phyloP scores from a whole-genome alignment of 1,284 basidiomycete genomes.

The Mycena citricolor region DNA sequence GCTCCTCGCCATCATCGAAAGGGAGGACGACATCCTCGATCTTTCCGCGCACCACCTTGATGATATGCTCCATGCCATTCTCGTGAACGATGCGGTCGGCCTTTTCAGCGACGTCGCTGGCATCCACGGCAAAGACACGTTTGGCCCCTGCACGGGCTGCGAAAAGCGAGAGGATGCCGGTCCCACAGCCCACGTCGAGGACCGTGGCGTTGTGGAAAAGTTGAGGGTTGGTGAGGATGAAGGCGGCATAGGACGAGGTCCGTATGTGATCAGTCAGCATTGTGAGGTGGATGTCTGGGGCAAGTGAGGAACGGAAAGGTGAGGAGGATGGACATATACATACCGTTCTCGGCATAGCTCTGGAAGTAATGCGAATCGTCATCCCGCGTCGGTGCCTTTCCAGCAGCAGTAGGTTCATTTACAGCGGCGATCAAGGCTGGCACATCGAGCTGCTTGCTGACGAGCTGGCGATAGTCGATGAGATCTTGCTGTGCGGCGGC shows the following conservation, averaged over 20 bases:
- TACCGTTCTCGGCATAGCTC: slow-evolving; percentile 90
- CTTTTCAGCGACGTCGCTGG: slow-evolving; percentile 82
- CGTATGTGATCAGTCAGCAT: slow-evolving; percentile 90
- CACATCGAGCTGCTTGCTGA: slow-evolving; percentile 51
- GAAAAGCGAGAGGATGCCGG: slow-evolving; percentile 91
- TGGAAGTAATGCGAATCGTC: slow-evolving; percentile 96
- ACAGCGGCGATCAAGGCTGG: slow-evolving; percentile 43
- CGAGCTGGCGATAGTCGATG: slow-evolving; percentile 56
- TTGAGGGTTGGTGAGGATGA: slow-evolving; percentile 83
- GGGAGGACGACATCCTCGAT: slow-evolving; percentile 22
- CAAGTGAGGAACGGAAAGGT: background rate
- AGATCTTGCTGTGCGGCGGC: slow-evolving; percentile 53
- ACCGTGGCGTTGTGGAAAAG: slow-evolving; percentile 87
- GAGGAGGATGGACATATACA: slow-evolving; percentile 22
- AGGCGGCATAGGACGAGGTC: slow-evolving; percentile 90
- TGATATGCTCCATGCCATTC: slow-evolving; percentile 76
- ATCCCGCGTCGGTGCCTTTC: slow-evolving; percentile 47
- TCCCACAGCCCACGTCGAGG: slow-evolving; percentile 94
- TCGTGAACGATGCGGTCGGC: slow-evolving; percentile 79
- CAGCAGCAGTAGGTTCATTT: slow-evolving; percentile 37
- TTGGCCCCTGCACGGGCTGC: slow-evolving; percentile 91
- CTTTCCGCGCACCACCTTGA: slow-evolving; percentile 55
- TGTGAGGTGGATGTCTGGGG: slow-evolving; percentile 70
- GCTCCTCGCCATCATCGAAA: slow-evolving; percentile 53
- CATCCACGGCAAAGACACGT: slow-evolving; percentile 93